Percentiles rank a stretch among this genome's conserved stretches.
These are phyloP conservation scores for Jamesozyma rosinii DNA, from an alignment of 805 yeast genomes.

Conservation along the genomic window DNA sequence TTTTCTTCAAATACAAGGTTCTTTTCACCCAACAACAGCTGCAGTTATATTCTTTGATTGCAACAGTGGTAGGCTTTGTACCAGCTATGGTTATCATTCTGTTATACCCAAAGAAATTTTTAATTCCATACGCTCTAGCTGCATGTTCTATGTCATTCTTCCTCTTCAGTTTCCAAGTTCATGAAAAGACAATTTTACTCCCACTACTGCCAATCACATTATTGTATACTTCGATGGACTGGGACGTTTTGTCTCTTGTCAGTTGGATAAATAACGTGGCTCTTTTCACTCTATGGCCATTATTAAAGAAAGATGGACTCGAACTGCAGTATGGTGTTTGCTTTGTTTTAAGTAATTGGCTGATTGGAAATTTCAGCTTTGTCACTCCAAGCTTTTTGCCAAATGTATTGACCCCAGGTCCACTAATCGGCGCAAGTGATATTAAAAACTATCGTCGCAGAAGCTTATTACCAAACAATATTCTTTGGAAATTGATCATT, in stretches of 20 bases:
- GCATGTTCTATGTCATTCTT: slow-evolving; percentile 82
- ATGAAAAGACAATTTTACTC: slow-evolving; percentile 82
- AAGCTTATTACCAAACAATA: slow-evolving; percentile 40
- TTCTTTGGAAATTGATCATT: slow-evolving; percentile 44
- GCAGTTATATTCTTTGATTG: slow-evolving; percentile 45
- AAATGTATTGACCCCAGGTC: slow-evolving; percentile 37
- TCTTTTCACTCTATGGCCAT: slow-evolving; percentile 80
- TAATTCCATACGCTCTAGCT: slow-evolving; percentile 65
- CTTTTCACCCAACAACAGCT: slow-evolving; percentile 48
- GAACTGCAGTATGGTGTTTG: slow-evolving; percentile 60
- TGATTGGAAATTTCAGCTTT: slow-evolving; percentile 56
- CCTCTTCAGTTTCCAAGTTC: slow-evolving; percentile 90
- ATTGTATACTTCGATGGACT: slow-evolving; percentile 43
- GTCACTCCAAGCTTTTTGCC: slow-evolving; percentile 39
- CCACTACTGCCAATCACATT: slow-evolving; percentile 82
- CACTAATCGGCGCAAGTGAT: slow-evolving; percentile 32
- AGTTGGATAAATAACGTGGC: slow-evolving; percentile 85
- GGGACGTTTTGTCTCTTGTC: slow-evolving; percentile 58
- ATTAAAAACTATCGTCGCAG: slow-evolving; percentile 30
- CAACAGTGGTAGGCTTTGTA: slow-evolving; percentile 44
- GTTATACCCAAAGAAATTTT: slow-evolving; percentile 41
- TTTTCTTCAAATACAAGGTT: slow-evolving; percentile 58
- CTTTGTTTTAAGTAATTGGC: slow-evolving; percentile 64
- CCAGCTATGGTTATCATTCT: slow-evolving; percentile 50
- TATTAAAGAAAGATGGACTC: slow-evolving; percentile 67